Evolutionary conservation across 225 moss, liverwort and hornwort species (phyloP).

Genomic region (Polytrichum commune): DNA sequence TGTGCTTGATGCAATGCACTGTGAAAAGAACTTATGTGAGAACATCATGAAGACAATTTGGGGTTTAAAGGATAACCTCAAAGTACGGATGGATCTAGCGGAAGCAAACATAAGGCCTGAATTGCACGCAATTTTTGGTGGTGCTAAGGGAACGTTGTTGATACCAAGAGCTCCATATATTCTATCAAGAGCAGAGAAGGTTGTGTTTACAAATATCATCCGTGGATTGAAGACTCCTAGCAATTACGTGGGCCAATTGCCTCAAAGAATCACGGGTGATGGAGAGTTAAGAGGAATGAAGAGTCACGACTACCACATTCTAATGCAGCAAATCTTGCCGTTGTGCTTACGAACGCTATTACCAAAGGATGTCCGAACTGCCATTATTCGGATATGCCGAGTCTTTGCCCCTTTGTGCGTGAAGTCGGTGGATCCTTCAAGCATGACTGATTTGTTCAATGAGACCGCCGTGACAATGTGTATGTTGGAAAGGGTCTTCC

Average conservation of each 20-base stretch:
- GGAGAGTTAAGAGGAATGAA: neutral
- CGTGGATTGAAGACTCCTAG: too few species aligned
- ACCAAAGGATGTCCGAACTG: neutral
- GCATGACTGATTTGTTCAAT: too few species aligned
- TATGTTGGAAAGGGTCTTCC: too few species aligned
- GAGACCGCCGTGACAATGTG: too few species aligned
- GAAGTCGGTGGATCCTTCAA: neutral
- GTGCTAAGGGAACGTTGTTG: too few species aligned
- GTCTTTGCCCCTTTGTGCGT: neutral
- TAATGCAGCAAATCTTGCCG: neutral
- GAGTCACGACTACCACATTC: slow-evolving; percentile 1
- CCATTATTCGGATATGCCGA: neutral
- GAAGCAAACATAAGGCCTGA: too few species aligned
- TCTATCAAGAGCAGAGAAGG: too few species aligned
- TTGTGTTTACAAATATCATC: too few species aligned
- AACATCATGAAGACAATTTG: neutral
- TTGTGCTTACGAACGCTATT: neutral
- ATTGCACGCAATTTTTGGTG: too few species aligned
- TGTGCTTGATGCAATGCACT: neutral
- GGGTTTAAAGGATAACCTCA: neutral
- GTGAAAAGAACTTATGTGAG: neutral
- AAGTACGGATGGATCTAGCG: too few species aligned
- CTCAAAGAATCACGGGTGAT: neutral
- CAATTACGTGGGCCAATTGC: neutral
- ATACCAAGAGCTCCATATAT: too few species aligned